phyloP scores from a whole-genome alignment of 371 early-diverging fungal species.

The Haplosporangium sp. region DNA sequence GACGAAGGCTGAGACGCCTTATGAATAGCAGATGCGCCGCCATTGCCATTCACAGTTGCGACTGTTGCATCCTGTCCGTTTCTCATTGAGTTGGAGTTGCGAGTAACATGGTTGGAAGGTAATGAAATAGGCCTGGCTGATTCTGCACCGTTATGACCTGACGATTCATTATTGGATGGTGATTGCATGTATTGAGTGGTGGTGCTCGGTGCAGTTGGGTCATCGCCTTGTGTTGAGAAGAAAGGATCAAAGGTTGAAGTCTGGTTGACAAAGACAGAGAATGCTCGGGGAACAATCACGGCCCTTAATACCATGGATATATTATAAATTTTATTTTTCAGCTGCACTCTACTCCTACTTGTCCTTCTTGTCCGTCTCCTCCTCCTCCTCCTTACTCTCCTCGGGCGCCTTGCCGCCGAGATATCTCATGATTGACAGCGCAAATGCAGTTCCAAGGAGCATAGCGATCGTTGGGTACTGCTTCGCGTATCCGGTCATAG shows the following conservation, averaged over 20 bases:
- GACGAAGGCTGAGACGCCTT: background rate
- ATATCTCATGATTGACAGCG: constrained; percentile 28
- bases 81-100: background rate
- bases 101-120: background rate
- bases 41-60: background rate
- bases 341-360: constrained; percentile 24
- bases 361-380: constrained; percentile 19
- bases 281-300: background rate
- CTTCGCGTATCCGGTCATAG: constrained; percentile 2
- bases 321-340: background rate
- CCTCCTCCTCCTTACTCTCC: constrained; percentile 12
- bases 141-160: constrained; percentile 20
- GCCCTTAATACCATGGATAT: background rate
- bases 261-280: background rate
- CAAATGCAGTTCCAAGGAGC: constrained; percentile 22
- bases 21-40: background rate
- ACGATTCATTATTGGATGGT: constrained; percentile 14
- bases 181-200: constrained; percentile 25
- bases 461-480: constrained; percentile 27
- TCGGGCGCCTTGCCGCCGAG: constrained; percentile 6
- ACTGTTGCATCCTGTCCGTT: too few species aligned
- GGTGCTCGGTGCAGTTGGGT: constrained; percentile 2
- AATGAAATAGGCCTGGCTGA: constrained; percentile 7
- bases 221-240: constrained; percentile 10
- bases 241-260: background rate